A percentile compares a stretch with the other conserved stretches of the same genome.
Conservation (phyloP, 768 basidiomycete genomes). For the Tricholoma flavovirens region DNA sequence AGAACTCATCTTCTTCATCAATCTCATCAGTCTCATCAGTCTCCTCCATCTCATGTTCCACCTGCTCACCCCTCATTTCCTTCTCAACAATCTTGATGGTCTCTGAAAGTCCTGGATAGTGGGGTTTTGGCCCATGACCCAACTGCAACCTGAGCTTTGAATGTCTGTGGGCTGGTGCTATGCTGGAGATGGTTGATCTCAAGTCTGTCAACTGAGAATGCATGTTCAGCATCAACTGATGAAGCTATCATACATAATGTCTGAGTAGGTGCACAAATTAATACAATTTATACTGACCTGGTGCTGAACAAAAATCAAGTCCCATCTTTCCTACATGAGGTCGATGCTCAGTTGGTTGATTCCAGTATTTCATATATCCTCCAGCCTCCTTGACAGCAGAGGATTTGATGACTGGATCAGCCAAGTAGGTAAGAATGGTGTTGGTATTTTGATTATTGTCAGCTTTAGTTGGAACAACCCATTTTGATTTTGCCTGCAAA, state of each 20-base stretch:
- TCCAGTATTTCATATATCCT: constrained; percentile 11
- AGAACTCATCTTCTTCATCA: neutral
- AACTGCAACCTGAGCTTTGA: constrained; percentile 26
- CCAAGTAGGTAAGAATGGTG: constrained; percentile 6
- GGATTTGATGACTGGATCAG: constrained; percentile 3
- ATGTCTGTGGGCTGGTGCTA: constrained; percentile 27
- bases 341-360: neutral
- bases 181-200: constrained; percentile 30
- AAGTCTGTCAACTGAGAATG: constrained; percentile 27
- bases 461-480: neutral
- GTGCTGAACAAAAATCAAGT: constrained; percentile 10
- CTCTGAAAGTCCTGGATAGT: constrained; percentile 8
- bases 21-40: neutral
- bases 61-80: neutral
- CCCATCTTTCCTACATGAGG: constrained; percentile 10
- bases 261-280: neutral
- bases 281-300: constrained; percentile 2
- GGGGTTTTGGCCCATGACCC: constrained; percentile 26
- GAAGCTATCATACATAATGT: neutral
- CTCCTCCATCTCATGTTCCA: neutral
- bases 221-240: constrained; percentile 32
- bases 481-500: neutral
- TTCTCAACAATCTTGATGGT: constrained; percentile 10
- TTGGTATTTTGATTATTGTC: neutral
- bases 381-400: constrained; percentile 8